A percentile compares a stretch with the other conserved stretches of the same genome.
These are phyloP conservation scores for Kockovaella imperatae DNA, from an alignment of 768 basidiomycete genomes.

Conservation along the genomic window DNA sequence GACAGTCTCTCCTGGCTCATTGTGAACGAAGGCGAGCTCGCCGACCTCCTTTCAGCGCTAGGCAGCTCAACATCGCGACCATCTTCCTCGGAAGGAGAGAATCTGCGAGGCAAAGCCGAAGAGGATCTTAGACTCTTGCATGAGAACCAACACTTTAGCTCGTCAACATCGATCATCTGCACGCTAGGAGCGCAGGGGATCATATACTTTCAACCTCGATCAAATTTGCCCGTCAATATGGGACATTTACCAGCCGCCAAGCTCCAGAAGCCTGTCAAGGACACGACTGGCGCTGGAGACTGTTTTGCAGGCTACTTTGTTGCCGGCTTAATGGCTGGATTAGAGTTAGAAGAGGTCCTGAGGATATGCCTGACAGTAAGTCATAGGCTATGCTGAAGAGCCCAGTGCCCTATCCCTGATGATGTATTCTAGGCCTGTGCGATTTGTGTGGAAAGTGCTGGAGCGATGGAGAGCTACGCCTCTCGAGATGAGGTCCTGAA, in stretches of 20 bases:
- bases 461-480: constrained; percentile 37
- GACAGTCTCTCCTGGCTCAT: constrained; percentile 43
- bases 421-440: constrained; percentile 34
- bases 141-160: constrained; percentile 2
- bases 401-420: neutral
- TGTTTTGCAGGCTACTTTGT: constrained; percentile 44
- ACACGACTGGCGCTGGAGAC: constrained; percentile 45
- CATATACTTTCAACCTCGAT: constrained; percentile 12
- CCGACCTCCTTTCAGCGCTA: constrained; percentile 17
- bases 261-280: constrained; percentile 26
- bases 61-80: too few relatives aligned
- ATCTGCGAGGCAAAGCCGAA: neutral
- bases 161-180: constrained; percentile 25
- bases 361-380: constrained; percentile 37
- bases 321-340: constrained; percentile 36
- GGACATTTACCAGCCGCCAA: constrained; percentile 32
- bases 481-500: constrained; percentile 3
- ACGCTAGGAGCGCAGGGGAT: constrained; percentile 39
- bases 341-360: constrained; percentile 10
- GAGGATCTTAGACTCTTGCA: constrained; percentile 8
- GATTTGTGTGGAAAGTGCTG: constrained; percentile 42
- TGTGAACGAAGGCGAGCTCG: constrained; percentile 47
- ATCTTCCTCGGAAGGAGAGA: neutral
- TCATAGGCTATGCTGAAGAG: neutral
- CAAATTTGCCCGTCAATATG: neutral